These are phyloP conservation scores for Ambrosia artemisiifolia DNA, from an alignment of 129 eudicot species.

Conservation along the genomic window DNA sequence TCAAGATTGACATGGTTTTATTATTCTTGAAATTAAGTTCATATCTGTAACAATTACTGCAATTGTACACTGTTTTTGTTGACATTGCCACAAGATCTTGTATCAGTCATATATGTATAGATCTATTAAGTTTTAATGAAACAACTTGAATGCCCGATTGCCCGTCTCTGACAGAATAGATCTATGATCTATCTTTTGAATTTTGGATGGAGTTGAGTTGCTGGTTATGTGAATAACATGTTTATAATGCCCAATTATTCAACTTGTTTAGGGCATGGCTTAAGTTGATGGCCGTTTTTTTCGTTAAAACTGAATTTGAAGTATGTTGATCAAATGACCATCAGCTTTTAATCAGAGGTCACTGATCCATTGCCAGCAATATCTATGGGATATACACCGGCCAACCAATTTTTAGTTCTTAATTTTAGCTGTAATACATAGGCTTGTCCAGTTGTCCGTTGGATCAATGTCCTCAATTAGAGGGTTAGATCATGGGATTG, in stretches of 20 bases:
- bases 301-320: no score
- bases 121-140: background rate
- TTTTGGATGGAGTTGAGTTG: background rate
- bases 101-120: background rate
- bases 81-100: background rate
- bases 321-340: background rate
- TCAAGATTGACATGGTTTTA: background rate
- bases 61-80: background rate
- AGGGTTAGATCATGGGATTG: background rate
- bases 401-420: constrained; percentile 5
- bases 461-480: background rate
- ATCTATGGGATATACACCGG: background rate
- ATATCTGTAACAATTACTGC: background rate
- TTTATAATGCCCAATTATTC: background rate
- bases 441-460: background rate
- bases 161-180: background rate
- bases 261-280: background rate
- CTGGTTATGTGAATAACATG: background rate
- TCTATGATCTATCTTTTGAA: background rate
- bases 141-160: no score
- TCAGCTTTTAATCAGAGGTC: background rate
- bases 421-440: background rate
- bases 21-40: background rate
- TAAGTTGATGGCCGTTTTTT: background rate
- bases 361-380: background rate